Evolutionary conservation across 139 green algal species (phyloP).

Genomic region (Micromonas pusilla): DNA sequence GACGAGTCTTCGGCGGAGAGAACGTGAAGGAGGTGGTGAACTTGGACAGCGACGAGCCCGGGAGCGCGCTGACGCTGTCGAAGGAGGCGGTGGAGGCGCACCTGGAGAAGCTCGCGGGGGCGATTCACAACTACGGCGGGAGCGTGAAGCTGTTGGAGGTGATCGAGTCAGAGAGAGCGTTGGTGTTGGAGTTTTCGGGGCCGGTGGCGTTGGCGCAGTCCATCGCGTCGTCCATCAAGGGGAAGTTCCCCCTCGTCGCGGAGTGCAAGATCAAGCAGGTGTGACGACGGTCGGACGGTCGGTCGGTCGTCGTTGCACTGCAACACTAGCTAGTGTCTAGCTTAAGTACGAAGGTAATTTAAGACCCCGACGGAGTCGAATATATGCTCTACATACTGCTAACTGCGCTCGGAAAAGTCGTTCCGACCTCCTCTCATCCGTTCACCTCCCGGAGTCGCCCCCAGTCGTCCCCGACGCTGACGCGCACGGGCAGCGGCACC

Average conservation of each 20-base stretch:
- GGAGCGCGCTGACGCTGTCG: neutral
- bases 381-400: no score
- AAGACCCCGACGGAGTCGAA: no score
- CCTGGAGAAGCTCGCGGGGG: neutral
- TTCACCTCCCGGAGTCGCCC: constrained; percentile 47
- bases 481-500: constrained; percentile 62
- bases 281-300: neutral
- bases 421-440: no score
- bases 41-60: neutral
- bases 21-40: constrained; percentile 1
- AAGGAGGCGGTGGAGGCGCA: constrained; percentile 3
- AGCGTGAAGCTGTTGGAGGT: constrained; percentile 14
- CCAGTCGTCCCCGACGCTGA: constrained; percentile 59
- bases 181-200: neutral
- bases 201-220: neutral
- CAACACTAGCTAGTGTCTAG: no score
- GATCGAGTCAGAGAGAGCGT: neutral
- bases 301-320: no score
- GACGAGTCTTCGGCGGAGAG: constrained; percentile 51
- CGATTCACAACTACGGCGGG: constrained; percentile 15
- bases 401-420: no score
- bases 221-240: neutral
- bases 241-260: neutral
- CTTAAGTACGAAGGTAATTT: no score
- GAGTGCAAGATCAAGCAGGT: constrained; percentile 10